Evolutionary conservation across 2,329 filamentous ascomycete genomes (phyloP).

Genomic region (Diaporthe amygdali): DNA sequence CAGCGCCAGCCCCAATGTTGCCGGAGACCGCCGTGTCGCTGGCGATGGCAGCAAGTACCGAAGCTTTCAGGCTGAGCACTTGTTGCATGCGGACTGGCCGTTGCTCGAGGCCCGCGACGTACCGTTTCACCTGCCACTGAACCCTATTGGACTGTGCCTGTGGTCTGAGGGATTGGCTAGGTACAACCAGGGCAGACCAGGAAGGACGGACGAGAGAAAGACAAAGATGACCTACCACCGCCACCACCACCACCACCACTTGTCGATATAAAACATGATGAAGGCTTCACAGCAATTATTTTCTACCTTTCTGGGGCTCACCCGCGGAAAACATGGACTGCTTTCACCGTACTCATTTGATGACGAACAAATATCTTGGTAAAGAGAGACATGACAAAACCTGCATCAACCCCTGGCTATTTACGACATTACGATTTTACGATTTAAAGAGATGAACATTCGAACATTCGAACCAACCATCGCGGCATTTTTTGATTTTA

Average conservation of each 20-base stretch:
- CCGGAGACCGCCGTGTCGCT: neutral
- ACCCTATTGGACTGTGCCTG: neutral
- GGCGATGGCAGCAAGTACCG: neutral
- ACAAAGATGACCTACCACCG: too few species aligned
- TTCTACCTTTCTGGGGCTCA: constrained; percentile 32
- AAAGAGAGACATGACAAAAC: neutral
- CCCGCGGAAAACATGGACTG: neutral
- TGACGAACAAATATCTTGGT: constrained; percentile 19
- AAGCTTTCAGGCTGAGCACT: neutral
- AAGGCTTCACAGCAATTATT: constrained; percentile 41
- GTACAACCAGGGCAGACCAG: neutral
- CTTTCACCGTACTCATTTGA: constrained; percentile 18
- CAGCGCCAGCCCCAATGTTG: constrained; percentile 11
- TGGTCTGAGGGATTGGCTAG: neutral
- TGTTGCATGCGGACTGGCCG: neutral
- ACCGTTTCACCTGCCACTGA: neutral
- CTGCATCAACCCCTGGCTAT: constrained; percentile 14
- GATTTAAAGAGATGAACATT: constrained; percentile 24
- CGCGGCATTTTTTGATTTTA: constrained; percentile 2
- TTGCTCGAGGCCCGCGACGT: neutral
- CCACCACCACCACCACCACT: too few species aligned
- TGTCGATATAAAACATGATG: constrained; percentile 36
- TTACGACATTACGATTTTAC: constrained; percentile 20
- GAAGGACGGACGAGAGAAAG: neutral
- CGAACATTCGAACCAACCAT: constrained; percentile 24